Evolutionary conservation across 208 protist species (phyloP).

Genomic region (Leishmania tarentolae): DNA sequence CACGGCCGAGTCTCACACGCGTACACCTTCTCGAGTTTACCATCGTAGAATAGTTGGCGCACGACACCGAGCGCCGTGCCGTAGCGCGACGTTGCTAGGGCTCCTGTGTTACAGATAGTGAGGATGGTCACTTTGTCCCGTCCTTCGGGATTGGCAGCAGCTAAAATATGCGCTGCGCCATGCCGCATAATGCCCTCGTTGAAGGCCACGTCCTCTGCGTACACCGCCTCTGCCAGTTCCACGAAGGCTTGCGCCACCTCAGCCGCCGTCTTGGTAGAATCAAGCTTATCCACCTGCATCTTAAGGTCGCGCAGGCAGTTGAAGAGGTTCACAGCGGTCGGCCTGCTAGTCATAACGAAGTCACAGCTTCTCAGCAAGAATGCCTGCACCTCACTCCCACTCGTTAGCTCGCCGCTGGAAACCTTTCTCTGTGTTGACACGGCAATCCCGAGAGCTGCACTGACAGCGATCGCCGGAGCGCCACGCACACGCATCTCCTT

Average conservation of each 20-base stretch:
- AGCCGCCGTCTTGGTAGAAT: constrained; percentile 15
- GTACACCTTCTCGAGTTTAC: constrained; percentile 84
- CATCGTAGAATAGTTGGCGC: constrained; percentile 83
- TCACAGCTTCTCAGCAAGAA: constrained; percentile 83
- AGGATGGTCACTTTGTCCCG: constrained; percentile 62
- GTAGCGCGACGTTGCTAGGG: constrained; percentile 92
- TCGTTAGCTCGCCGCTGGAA: constrained; percentile 25
- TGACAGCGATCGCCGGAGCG: constrained; percentile 96
- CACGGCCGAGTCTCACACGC: constrained; percentile 95
- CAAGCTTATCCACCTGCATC: constrained; percentile 36
- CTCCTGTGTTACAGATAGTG: constrained; percentile 97
- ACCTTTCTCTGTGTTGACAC: constrained; percentile 71
- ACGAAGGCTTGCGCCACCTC: constrained; percentile 66
- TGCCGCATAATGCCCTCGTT: constrained; percentile 93
- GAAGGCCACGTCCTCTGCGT: constrained; percentile 85
- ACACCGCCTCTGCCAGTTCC: constrained; percentile 83
- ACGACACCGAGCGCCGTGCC: constrained; percentile 95
- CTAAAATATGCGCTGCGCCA: constrained; percentile 83
- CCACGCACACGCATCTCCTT: constrained; percentile 95
- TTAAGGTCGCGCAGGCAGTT: constrained; percentile 84
- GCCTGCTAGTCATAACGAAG: constrained; percentile 91
- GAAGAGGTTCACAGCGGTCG: constrained; percentile 96
- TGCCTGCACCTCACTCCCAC: constrained; percentile 34
- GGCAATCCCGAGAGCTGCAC: constrained; percentile 91
- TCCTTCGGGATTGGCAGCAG: constrained; percentile 25